Evolutionary conservation across 1,139 yeast species (phyloP).

Genomic region (Wickerhamomyces sp.): DNA sequence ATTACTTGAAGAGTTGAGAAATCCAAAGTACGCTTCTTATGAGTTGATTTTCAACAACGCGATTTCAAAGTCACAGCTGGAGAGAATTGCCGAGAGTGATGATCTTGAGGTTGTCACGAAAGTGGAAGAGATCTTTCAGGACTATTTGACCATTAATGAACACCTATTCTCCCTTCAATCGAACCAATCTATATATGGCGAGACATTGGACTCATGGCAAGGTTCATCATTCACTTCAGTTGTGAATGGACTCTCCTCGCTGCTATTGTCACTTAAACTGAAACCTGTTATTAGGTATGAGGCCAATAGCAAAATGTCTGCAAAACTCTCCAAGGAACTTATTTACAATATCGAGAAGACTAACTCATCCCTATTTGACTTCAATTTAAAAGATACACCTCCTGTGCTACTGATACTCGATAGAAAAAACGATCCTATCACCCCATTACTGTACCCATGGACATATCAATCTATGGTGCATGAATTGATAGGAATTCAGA

Average conservation of each 20-base stretch:
- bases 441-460: slow-evolving; percentile 94
- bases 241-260: slow-evolving; percentile 52
- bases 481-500: slow-evolving; percentile 75
- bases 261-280: slow-evolving; percentile 66
- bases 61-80: slow-evolving; percentile 70
- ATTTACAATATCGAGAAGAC: slow-evolving; percentile 52
- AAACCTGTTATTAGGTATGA: slow-evolving; percentile 81
- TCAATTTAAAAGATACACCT: slow-evolving; percentile 56
- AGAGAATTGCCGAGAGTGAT: slow-evolving; percentile 85
- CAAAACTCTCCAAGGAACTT: slow-evolving; percentile 69
- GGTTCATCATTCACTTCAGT: slow-evolving; percentile 42
- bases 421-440: slow-evolving; percentile 83
- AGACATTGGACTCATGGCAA: slow-evolving; percentile 35
- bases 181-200: slow-evolving; percentile 22
- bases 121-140: slow-evolving; percentile 81
- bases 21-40: slow-evolving; percentile 77
- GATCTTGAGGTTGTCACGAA: slow-evolving; percentile 72
- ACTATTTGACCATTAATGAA: slow-evolving; percentile 67
- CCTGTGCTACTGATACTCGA: slow-evolving; percentile 79
- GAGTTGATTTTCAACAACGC: slow-evolving; percentile 73
- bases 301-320: slow-evolving; percentile 53
- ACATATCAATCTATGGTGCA: slow-evolving; percentile 98
- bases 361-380: slow-evolving; percentile 59
- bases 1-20: slow-evolving; percentile 59
- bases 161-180: slow-evolving; percentile 53